Evolutionary conservation across 345 rosid species (phyloP), one percentile per base, ranked within the genome.

Genomic region (Microthlaspi erraticum): DNA sequence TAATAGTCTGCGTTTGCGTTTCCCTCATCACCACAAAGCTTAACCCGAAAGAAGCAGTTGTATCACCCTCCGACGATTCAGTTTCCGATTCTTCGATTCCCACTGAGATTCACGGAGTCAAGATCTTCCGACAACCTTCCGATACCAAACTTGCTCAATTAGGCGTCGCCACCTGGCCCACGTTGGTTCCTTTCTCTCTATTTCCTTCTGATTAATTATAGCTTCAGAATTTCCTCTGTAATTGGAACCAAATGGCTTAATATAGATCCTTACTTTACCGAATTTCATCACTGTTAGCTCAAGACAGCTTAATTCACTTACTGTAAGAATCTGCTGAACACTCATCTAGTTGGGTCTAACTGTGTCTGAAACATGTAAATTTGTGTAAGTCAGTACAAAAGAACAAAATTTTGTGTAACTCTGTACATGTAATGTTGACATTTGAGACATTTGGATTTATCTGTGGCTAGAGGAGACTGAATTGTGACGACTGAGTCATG

Each of bases 111-210:
- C 71, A 76, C 38, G 72, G 79, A n/a, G 72, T 76, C 60, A 63
- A 76, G 76, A 76, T 76, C 67, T 18, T 69, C 3, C 65, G 54
- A 2, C 75, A 58, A 64, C 49, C 74, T 48, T 64, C 76, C 0
- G 18, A 32, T 4, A 1, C 71, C 71, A 76, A 70, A 56, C 39
- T 76, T 11, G 46, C 71, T 56, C 66, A 70, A 50, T 20, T 76
- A 41, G 79, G 74, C 6, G 79, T 57, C n/a, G 1, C 71, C 18
- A 38, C 79, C 63, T 76, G 79, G 79, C 71, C 79, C 46, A 76
- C 12, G 71, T 76, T 33, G 0, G 67, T 68, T 43, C 60, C 53
- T 75, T 53, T 75, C 64, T 58, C 39, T 45, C 23, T 66, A 0
- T 23, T 12, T 29, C 52, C 19, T 31, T 54, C 20, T 53, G 19